Evolutionary conservation across 2,329 filamentous ascomycete genomes (phyloP), one percentile per base, ranked within the genome.

Genomic region (Macrophomina tecta): DNA sequence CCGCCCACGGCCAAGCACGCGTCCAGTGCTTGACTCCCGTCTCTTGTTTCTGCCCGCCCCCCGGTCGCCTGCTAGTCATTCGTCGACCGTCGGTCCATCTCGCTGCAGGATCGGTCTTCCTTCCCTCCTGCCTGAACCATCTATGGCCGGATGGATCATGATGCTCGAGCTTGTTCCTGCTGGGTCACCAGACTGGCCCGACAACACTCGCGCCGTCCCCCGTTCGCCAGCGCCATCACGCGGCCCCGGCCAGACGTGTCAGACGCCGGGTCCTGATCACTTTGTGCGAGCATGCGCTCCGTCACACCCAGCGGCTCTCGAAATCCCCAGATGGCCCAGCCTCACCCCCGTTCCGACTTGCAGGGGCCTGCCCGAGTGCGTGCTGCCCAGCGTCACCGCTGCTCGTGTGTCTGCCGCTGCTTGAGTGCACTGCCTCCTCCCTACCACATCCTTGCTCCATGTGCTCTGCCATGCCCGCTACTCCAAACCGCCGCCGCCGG

Each of bases 321-420:
- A 12, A 45, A 18, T 28, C 46, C 61, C 61, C 61, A 52, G 28
- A 52, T 28, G n/a, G n/a, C 11, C 8, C 64, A 65, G 53, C 38
- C 52, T 65, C 60, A 60, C 64, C 58, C 64, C 64, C 64, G 64
- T 36, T 65, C 64, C 64, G 64, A 58, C 55, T 36, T 32, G 45
- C 53, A 52, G 53, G 46, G 42, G 5, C 11, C 42, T 45, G 42
- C 42, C 42, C 42, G 49, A 34, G 49, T 9, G 63, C 63, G 52
- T 65, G 38, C 38, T 34, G 46, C n/a, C 28, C 45, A 14, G 42
- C 58, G 36, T 12, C 61, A 64, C 28, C 36, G 61, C 49, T 46
- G 60, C 46, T 63, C 36, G 18, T 28, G 30, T 40, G 40, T 42
- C 38, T 46, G 36, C 36, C 49, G 38, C 40, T 45, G 38, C 56